Conservation (phyloP, 2,329 filamentous ascomycete species). For the Paecilomyces sp. region DNA sequence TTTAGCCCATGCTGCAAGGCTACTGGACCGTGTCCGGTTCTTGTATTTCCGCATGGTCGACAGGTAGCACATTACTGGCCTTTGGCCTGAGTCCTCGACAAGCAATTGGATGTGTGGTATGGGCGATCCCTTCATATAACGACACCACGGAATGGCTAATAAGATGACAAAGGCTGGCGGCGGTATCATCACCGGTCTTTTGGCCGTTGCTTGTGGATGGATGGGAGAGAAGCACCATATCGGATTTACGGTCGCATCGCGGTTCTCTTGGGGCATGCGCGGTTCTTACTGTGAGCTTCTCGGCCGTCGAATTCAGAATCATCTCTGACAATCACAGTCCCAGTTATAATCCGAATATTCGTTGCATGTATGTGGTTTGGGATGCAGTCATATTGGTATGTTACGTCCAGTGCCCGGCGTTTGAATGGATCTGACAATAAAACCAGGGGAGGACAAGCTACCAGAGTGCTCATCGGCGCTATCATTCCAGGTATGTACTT, state of each 20-base stretch:
- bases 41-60: constrained; percentile 21
- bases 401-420: not conserved
- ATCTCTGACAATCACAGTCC: constrained; percentile 2
- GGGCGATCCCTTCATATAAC: not conserved
- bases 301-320: not conserved
- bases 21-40: constrained; percentile 24
- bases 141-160: not conserved
- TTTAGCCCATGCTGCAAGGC: constrained; percentile 6
- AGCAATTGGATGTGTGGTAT: constrained; percentile 17
- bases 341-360: constrained; percentile 12
- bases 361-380: constrained; percentile 15
- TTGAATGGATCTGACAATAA: not conserved
- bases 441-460: constrained; percentile 15
- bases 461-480: constrained; percentile 12
- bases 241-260: constrained; percentile 18
- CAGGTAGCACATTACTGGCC: constrained; percentile 17
- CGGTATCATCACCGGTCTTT: constrained; percentile 13
- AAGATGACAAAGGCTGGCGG: constrained; percentile 4
- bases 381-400: constrained; percentile 8
- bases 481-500: constrained; percentile 9
- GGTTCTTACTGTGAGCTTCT: constrained; percentile 12
- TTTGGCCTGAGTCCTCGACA: constrained; percentile 17
- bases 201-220: constrained; percentile 19
- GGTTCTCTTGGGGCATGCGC: constrained; percentile 18
- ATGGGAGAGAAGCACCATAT: constrained; percentile 19